Evolutionary conservation across 78 protist species (phyloP), one percentile per base, ranked within the genome.

Genomic region (Chrysochromulina parva): DNA sequence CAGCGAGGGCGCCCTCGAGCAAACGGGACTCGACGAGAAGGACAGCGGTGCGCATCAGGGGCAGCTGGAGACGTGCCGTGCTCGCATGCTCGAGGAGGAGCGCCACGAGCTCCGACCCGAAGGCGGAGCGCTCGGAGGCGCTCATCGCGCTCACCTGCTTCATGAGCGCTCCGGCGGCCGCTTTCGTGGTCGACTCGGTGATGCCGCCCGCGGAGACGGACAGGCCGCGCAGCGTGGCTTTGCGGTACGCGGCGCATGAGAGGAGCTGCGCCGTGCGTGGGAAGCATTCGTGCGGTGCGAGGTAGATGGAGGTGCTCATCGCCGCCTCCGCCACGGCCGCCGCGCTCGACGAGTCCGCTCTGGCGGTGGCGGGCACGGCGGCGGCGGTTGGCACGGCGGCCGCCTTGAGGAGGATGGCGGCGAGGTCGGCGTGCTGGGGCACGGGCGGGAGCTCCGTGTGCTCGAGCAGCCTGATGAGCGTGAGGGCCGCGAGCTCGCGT

Each of bases 161-260:
- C 28, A 5, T 16, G 60, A 48, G 85, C 60, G 89, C 55, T 20
- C 50, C n/a, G 10, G 52, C 10, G 53, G 71, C 73, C 59, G 52
- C 85, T 53, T 53, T 38, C 71, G 74, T 52, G 1, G 82, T 48
- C 57, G 88, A 74, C 73, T 92, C 94, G 52, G 90, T 54, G 22
- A 92, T 17, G 50, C 94, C 94, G 26, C 94, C 94, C 47, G 67
- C 69, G 65, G 88, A 53, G 57, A 88, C 74, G 48, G 66, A 19
- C 22, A 87, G 55, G 22, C 94, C 94, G 14, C 38, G 26, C 52
- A 92, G 81, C 90, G 62, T 74, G 19, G 91, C 48, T 9, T 0
- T 2, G 14, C 48, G 28, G 91, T 78, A 87, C 73, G 55, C 82
- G 28, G 3, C 20, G 24, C 26, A 6, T 10, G 3, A 13, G 50